A percentile compares a stretch with the other conserved stretches of the same genome.
Conservation (phyloP, 2,329 filamentous ascomycete species). For the Cordyceps cicadae region DNA sequence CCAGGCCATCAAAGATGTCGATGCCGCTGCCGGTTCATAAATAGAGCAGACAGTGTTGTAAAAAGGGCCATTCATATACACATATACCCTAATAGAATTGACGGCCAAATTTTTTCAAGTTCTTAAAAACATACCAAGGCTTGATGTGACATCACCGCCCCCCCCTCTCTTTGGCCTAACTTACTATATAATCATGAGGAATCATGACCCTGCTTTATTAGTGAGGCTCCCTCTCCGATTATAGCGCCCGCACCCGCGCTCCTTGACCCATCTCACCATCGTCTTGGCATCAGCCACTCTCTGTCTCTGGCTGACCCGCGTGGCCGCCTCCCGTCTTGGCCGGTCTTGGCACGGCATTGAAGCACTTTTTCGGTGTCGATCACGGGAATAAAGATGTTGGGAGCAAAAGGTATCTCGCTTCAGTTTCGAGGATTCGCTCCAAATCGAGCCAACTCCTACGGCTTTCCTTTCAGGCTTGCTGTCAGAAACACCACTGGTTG, state of each 20-base stretch:
- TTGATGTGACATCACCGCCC: too few relatives aligned
- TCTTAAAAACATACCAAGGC: too few relatives aligned
- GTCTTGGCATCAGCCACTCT: background rate
- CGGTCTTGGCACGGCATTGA: background rate
- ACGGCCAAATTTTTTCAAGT: background rate
- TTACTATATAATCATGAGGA: too few relatives aligned
- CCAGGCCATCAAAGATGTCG: conserved; percentile 17
- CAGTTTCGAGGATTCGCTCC: background rate
- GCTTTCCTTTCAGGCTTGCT: too few relatives aligned
- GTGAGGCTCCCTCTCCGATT: too few relatives aligned
- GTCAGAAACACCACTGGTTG: too few relatives aligned
- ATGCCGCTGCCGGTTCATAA: background rate
- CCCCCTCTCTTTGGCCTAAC: too few relatives aligned
- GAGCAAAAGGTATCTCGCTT: background rate
- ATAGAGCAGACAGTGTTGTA: background rate
- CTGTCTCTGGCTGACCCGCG: background rate
- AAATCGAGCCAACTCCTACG: background rate
- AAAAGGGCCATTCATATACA: background rate
- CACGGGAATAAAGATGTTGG: background rate
- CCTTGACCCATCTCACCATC: background rate
- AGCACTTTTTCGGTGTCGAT: background rate
- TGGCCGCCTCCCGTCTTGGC: background rate
- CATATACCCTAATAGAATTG: background rate
- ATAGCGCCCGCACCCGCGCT: background rate
- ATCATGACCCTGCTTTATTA: too few relatives aligned